Percentiles rank a stretch among this genome's conserved stretches.
Evolutionary conservation across 352 stramenopile species (phyloP).

Genomic region (Pythium biforme): DNA sequence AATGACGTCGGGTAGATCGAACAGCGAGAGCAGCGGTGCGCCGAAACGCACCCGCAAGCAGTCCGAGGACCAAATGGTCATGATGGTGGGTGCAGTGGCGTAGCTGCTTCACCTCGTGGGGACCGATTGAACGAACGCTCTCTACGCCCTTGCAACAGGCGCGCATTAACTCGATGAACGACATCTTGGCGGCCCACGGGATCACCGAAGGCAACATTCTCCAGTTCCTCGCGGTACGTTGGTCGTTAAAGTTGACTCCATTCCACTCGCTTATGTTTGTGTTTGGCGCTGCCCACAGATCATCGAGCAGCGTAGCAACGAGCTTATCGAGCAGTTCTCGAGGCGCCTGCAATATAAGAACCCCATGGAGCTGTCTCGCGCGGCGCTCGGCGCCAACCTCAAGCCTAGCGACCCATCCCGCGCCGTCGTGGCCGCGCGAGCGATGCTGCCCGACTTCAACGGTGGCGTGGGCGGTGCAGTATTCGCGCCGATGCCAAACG

Average conservation of each 20-base stretch:
- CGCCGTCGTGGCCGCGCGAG: constrained; percentile 43
- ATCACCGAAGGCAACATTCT: constrained; percentile 83
- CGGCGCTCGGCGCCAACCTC: constrained; percentile 60
- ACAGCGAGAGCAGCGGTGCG: constrained; percentile 28
- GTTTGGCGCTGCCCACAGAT: constrained; percentile 35
- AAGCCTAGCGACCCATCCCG: constrained; percentile 65
- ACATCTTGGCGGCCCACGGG: constrained; percentile 68
- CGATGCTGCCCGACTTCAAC: constrained; percentile 40
- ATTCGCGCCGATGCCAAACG: not conserved
- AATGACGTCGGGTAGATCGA: constrained; percentile 26
- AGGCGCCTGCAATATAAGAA: constrained; percentile 68
- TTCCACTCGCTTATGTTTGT: not conserved
- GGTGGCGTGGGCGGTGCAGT: not conserved
- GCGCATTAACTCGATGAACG: constrained; percentile 86
- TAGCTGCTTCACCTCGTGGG: not conserved
- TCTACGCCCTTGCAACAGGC: constrained; percentile 31
- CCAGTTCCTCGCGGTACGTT: constrained; percentile 66
- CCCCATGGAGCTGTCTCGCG: constrained; percentile 46
- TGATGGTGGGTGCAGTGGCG: constrained; percentile 42
- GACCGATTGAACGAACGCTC: not conserved
- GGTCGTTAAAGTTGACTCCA: not conserved
- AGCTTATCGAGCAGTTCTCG: constrained; percentile 79
- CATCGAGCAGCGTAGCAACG: constrained; percentile 79
- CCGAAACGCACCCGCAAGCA: constrained; percentile 58
- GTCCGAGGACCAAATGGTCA: constrained; percentile 69